phyloP scores from a whole-genome alignment of 257 asterid species.

The Solanum dulcamara region DNA sequence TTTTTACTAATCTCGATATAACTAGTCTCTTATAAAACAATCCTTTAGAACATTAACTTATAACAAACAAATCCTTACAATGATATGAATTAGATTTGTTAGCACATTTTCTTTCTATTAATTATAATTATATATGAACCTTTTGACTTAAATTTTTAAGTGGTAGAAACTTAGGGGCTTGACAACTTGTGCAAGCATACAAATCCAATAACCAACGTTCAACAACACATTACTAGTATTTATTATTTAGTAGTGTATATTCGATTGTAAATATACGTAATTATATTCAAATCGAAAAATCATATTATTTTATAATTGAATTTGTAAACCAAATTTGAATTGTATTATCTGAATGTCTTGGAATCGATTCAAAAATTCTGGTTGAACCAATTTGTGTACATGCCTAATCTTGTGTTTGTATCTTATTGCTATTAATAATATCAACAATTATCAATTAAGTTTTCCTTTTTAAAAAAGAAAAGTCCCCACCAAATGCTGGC shows the following conservation, averaged over 20 bases:
- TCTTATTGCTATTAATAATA: background rate
- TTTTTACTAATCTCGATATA: no score
- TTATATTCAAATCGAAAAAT: background rate
- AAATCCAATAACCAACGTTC: no score
- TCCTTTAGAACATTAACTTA: no score
- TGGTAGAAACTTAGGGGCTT: no score
- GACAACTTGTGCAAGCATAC: no score
- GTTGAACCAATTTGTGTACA: background rate
- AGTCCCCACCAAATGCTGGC: background rate
- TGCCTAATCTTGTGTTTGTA: background rate
- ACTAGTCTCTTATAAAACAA: no score
- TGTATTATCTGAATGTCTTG: no score
- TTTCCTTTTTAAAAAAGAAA: background rate
- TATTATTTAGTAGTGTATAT: background rate
- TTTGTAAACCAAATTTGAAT: background rate
- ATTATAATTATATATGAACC: no score
- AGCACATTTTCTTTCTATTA: no score
- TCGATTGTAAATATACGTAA: background rate
- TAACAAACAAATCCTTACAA: background rate
- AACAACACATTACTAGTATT: background rate
- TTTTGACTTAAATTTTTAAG: no score
- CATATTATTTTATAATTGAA: background rate
- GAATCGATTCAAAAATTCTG: background rate
- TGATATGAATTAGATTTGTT: no score
- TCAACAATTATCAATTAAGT: background rate